Evolutionary conservation across 768 basidiomycete genomes (phyloP), one percentile per base, ranked within the genome.

Genomic region (Mycena sanguinolenta): DNA sequence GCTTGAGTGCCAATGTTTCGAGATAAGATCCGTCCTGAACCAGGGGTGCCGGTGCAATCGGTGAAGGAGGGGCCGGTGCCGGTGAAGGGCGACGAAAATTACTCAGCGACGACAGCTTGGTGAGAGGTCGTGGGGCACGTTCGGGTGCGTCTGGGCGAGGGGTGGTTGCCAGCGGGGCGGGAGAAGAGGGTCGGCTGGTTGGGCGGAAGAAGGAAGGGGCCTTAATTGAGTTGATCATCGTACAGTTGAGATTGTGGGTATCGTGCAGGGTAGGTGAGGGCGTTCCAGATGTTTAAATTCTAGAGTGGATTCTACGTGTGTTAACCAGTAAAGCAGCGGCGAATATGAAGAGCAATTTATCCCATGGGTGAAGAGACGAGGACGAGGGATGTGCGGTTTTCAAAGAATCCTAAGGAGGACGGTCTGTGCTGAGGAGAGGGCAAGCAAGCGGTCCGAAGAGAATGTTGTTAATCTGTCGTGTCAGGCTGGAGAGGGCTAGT

Each of bases 1-100:
- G 83, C 77, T 92, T 94, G 64, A 94, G 83, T 73, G 90, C 86
- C 53, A 95, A 87, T 67, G 90, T 88, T 77, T 94, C 91, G 62
- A 95, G 84, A 80, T 94, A 95, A 16, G 92, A 92, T 65, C 91
- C 92, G 78, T 95, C 93, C 73, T 93, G 93, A 34, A 91, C 81
- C 36, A 91, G 86, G 10, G 88, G 83, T 4, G 84, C 77, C 6
- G 84, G 82, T 16, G 81, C 73, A 4, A 84, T 76, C 55, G 74
- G 75, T 4, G 83, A 76, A 19, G 80, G 71, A 6, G 81, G 74
- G 21, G 73, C 72, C 0, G 85, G 79, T 17, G 89, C 83, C 17
- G 88, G 85, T 3, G 91, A 84, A 13, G 88, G 83, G 38, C 88
- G 87, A 70, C 88, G 85, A 78, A 92, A 90, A 73, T 80, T 86